Evolutionary conservation across 495 filamentous ascomycete genomes (phyloP).

Genomic region (Neurospora intermedia): DNA sequence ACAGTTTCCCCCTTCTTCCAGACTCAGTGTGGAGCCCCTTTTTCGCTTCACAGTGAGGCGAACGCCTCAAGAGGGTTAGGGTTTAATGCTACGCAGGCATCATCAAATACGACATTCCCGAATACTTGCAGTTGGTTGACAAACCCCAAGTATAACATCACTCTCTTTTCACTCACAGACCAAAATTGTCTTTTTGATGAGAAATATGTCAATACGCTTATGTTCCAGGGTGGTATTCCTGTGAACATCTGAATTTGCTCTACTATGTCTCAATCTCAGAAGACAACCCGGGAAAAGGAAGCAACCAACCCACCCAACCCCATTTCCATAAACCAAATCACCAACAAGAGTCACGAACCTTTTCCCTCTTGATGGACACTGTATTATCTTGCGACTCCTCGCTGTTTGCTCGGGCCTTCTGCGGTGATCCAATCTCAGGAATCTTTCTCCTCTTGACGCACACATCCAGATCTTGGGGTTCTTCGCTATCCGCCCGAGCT

Average conservation of each 20-base stretch:
- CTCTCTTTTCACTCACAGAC: not conserved
- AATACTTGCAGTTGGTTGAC: too few species aligned
- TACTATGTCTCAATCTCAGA: not conserved
- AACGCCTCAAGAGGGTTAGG: not conserved
- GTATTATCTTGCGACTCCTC: not conserved
- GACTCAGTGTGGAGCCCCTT: not conserved
- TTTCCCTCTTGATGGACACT: not conserved
- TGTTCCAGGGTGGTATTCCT: not conserved
- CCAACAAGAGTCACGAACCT: not conserved
- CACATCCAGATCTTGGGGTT: not conserved
- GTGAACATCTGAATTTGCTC: not conserved
- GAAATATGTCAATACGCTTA: not conserved
- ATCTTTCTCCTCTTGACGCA: not conserved
- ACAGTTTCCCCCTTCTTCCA: not conserved
- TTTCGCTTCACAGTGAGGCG: not conserved
- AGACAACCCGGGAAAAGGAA: not conserved
- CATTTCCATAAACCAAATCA: not conserved
- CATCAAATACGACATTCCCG: not conserved
- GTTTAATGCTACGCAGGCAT: not conserved
- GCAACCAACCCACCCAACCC: not conserved
- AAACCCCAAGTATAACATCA: not conserved
- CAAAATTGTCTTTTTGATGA: not conserved
- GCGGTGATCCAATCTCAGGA: not conserved
- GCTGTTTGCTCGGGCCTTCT: not conserved
- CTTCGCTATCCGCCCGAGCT: not conserved